Evolutionary conservation across 2,329 filamentous ascomycete genomes (phyloP).

Genomic region (Aspergillus pseudoterreus): DNA sequence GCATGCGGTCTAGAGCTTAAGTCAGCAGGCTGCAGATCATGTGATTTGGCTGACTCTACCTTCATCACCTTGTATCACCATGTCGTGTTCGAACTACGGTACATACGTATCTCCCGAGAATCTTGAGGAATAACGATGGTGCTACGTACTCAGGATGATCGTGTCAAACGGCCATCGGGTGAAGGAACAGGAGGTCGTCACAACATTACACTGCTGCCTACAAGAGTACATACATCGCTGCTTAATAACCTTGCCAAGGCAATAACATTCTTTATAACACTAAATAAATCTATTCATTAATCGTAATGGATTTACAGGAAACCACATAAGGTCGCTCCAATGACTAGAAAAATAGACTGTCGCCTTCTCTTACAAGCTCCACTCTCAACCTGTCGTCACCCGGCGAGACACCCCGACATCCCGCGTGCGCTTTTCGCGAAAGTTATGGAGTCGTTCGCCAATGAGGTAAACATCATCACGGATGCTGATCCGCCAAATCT

Average conservation of each 20-base stretch:
- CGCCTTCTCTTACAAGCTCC: not conserved
- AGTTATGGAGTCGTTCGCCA: constrained; percentile 91
- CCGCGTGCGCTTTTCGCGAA: constrained; percentile 58
- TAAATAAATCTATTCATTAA: not conserved
- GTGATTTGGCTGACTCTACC: not conserved
- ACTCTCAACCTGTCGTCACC: constrained; percentile 33
- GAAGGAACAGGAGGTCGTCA: too few relatives aligned
- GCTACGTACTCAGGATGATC: not conserved
- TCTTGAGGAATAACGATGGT: not conserved
- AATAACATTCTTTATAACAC: not conserved
- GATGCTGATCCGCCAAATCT: constrained; percentile 74
- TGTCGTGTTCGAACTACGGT: too few relatives aligned
- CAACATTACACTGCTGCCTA: too few relatives aligned
- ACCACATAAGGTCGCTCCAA: too few relatives aligned
- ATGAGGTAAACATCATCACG: constrained; percentile 95
- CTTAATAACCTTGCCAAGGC: too few relatives aligned
- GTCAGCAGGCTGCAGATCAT: not conserved
- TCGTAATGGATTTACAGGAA: not conserved
- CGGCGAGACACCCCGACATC: constrained; percentile 37
- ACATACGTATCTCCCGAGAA: too few relatives aligned
- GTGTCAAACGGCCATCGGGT: too few relatives aligned
- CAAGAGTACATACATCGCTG: too few relatives aligned
- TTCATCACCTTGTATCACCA: not conserved
- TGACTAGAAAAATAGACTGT: too few relatives aligned
- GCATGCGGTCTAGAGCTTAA: not conserved